phyloP scores from a whole-genome alignment of 2,329 filamentous ascomycete species.

The Furcasterigmium sp. region DNA sequence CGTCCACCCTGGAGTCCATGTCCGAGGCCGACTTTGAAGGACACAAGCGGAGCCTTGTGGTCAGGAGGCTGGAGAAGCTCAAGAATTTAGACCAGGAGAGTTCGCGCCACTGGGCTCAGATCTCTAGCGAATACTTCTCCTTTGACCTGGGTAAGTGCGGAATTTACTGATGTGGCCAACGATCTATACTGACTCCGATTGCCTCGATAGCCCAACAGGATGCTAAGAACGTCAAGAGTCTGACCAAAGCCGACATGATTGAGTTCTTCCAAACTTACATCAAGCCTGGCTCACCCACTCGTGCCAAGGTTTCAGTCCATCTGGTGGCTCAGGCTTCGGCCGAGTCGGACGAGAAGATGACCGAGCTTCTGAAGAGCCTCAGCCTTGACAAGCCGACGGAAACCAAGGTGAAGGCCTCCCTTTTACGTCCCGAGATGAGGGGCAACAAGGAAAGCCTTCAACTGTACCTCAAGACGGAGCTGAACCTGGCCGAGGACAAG shows the following conservation, averaged over 20 bases:
- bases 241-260: conserved; percentile 76
- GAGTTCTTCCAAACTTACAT: conserved; percentile 76
- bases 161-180: background rate
- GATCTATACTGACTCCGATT: conserved; percentile 11
- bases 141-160: conserved; percentile 70
- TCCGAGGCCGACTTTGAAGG: conserved; percentile 78
- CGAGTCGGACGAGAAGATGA: conserved; percentile 39
- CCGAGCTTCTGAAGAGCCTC: conserved; percentile 30
- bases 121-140: conserved; percentile 81
- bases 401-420: conserved; percentile 4
- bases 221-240: conserved; percentile 63
- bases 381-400: conserved; percentile 26
- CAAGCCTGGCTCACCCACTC: conserved; percentile 62
- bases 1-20: conserved; percentile 67
- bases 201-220: conserved; percentile 63
- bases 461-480: conserved; percentile 41
- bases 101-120: conserved; percentile 76
- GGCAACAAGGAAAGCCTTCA: conserved; percentile 46
- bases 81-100: conserved; percentile 90
- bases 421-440: conserved; percentile 27
- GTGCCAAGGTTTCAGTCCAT: conserved; percentile 83
- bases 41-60: conserved; percentile 85
- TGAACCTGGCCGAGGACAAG: conserved; percentile 43
- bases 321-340: conserved; percentile 65
- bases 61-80: conserved; percentile 81